Percentiles rank a stretch among this genome's conserved stretches.
These are phyloP conservation scores for Rhodofomes roseus DNA, from an alignment of 1,284 basidiomycete species.

Conservation along the genomic window DNA sequence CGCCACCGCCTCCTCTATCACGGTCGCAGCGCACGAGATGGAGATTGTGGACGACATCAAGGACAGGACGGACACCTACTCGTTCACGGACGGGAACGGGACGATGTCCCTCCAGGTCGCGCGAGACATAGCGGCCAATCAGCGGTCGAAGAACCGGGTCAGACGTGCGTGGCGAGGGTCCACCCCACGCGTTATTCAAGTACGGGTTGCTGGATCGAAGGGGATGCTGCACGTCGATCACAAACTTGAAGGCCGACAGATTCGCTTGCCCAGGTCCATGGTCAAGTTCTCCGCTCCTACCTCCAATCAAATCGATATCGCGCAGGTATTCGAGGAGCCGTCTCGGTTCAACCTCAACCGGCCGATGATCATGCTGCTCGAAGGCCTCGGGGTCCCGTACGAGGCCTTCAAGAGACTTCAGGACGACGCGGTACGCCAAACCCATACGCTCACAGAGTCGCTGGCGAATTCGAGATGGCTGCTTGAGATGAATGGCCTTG, in stretches of 20 bases:
- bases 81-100: constrained; percentile 70
- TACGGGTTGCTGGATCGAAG: constrained; percentile 60
- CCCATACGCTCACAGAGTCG: constrained; percentile 37
- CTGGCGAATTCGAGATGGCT: constrained; percentile 43
- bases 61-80: constrained; percentile 26
- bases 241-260: constrained; percentile 46
- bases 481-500: constrained; percentile 42
- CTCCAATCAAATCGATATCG: constrained; percentile 63
- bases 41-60: constrained; percentile 43
- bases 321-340: constrained; percentile 57
- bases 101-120: constrained; percentile 59
- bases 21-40: constrained; percentile 52
- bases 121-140: constrained; percentile 42
- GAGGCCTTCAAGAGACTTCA: constrained; percentile 55
- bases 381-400: constrained; percentile 47
- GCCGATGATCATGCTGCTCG: constrained; percentile 69
- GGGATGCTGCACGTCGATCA: constrained; percentile 69
- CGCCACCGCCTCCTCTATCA: constrained; percentile 57
- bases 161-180: constrained; percentile 34
- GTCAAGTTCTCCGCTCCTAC: constrained; percentile 63
- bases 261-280: constrained; percentile 71
- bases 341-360: constrained; percentile 58
- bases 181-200: constrained; percentile 50
- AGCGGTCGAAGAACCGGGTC: constrained; percentile 31
- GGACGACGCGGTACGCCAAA: constrained; percentile 44